These are phyloP conservation scores for Chytridium lagenaria DNA, from an alignment of 371 early-diverging fungal genomes.

Conservation along the genomic window DNA sequence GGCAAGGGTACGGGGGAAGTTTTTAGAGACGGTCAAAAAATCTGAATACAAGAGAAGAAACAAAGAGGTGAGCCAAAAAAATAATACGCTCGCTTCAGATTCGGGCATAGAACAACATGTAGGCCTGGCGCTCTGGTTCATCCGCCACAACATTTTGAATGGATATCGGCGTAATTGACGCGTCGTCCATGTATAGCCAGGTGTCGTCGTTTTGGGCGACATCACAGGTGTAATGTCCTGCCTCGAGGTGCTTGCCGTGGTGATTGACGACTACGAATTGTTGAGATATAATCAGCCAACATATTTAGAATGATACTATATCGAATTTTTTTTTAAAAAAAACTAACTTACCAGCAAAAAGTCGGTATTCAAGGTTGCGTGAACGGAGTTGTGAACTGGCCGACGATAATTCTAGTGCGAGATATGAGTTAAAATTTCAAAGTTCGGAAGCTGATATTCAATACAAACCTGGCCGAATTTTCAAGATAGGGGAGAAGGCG, in stretches of 20 bases:
- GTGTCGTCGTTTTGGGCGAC: conserved; percentile 70
- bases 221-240: conserved; percentile 98
- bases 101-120: conserved; percentile 53
- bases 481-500: conserved; percentile 67
- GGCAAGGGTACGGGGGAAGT: no score
- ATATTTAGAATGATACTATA: no score
- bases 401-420: conserved; percentile 63
- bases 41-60: no score
- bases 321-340: no score
- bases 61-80: no score
- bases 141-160: conserved; percentile 70
- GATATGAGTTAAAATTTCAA: neutral
- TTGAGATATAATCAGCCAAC: no score
- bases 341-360: conserved; percentile 52
- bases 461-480: conserved; percentile 65
- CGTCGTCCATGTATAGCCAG: conserved; percentile 95
- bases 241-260: conserved; percentile 87
- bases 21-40: no score
- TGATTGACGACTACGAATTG: conserved; percentile 85
- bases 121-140: conserved; percentile 48
- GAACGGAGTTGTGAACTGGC: conserved; percentile 39
- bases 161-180: conserved; percentile 68
- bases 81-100: no score
- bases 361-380: conserved; percentile 32
- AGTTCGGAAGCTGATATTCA: neutral